These are phyloP conservation scores for Byssothecium circinans DNA, from an alignment of 2,329 filamentous ascomycete species.

Conservation along the genomic window DNA sequence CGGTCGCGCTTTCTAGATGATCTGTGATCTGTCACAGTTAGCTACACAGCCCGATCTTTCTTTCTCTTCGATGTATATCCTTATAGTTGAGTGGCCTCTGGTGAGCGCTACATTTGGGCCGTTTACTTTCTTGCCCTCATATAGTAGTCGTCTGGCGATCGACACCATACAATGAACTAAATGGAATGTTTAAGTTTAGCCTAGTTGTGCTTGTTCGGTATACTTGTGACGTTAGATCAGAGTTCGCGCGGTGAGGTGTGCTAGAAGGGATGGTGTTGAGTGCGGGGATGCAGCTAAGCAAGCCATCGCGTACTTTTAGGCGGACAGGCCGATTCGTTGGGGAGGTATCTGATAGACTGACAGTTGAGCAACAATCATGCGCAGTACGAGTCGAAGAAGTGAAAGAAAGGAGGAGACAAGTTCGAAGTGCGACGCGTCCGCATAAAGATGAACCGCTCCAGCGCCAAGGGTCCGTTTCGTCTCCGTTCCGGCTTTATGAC, in stretches of 20 bases:
- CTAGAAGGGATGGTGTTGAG: neutral
- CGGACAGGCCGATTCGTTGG: too few relatives aligned
- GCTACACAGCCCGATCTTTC: neutral
- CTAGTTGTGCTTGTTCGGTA: neutral
- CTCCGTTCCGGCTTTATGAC: too few relatives aligned
- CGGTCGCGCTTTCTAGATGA: neutral
- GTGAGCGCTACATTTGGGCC: slow-evolving; percentile 5
- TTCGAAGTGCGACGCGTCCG: too few relatives aligned
- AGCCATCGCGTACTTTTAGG: too few relatives aligned
- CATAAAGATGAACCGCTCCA: too few relatives aligned
- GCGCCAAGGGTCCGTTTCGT: too few relatives aligned
- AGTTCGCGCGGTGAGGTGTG: neutral
- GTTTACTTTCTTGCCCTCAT: slow-evolving; percentile 4
- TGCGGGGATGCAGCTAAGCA: neutral
- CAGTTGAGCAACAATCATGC: too few relatives aligned
- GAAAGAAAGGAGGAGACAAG: too few relatives aligned
- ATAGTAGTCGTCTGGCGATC: neutral
- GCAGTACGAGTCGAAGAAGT: too few relatives aligned
- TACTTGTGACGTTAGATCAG: neutral
- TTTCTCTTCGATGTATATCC: slow-evolving; percentile 22
- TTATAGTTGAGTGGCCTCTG: slow-evolving; percentile 11
- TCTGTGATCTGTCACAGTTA: neutral
- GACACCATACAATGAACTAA: neutral
- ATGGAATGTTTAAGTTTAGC: neutral
- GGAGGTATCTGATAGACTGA: too few relatives aligned